Base-by-base conservation (phyloP, 2,329 filamentous ascomycete species). In the Verruconis gallopava region DNA sequence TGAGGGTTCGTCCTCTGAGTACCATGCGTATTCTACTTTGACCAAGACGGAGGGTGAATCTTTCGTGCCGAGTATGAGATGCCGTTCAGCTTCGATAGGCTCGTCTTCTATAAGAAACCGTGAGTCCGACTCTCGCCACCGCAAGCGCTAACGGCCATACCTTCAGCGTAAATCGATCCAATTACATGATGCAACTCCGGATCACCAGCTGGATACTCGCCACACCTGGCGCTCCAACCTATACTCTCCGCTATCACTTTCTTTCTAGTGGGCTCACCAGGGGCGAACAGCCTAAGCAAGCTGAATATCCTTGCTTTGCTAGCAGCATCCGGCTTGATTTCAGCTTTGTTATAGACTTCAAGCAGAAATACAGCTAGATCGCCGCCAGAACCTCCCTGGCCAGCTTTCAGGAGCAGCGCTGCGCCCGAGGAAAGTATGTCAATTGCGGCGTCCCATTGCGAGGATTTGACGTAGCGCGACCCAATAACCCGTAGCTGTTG, bases 401-500 rank as follows among this genome's bases (percentile, higher is more conserved):
- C 85, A 19, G 89, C 88, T 59, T 85, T 82, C 34, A 98, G 73
- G 6, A 98, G 74, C 20, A 88, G 79, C 51, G 83, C 79, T 1
- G 89, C 81, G 48, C 94, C 91, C 49, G 75, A 81, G 60, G 75
- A 80, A 49, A 98, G 73, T 49, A 96, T 81, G 51, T 94, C 84
- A 58, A 86, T 80, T 37, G 93, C 91, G 11, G 85, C 81, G 51
- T 72, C 61, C 73, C 83, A 95, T 71, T 89, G 89, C 47, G 75
- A 68, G 34, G 81, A 73, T 67, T 96, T 96, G 60, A 89, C 78
- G 66, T 98, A 93, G 44, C 93, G 86, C 30, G 85, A 81, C 47
- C 88, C 88, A 51, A 95, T 89, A 42, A 95, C 88, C 48, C 91
- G 85, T 50, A 94, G 85, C 68, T 98, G 91, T 64, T 98, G 91